Conservation (phyloP, 805 yeast genomes). For the Blastobotrys muscicola region DNA sequence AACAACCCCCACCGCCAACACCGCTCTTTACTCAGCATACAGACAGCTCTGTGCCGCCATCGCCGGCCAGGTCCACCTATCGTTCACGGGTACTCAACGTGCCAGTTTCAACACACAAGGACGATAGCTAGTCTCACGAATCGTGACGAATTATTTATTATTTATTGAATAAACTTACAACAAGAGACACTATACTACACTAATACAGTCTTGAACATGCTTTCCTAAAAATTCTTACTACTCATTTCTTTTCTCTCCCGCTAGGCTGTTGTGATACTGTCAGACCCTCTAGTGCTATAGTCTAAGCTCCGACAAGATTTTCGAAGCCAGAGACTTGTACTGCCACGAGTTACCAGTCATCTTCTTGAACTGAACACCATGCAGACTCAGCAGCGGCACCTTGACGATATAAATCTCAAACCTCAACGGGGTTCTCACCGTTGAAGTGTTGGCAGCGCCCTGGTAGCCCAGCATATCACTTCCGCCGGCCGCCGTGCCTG, state of each 20-base stretch:
- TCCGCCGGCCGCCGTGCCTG: slow-evolving; percentile 18
- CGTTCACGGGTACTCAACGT: no score
- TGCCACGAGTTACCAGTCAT: slow-evolving; percentile 91
- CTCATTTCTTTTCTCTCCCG: background rate
- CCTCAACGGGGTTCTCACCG: slow-evolving; percentile 52
- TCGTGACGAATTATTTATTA: background rate
- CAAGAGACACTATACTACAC: background rate
- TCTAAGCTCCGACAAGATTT: slow-evolving; percentile 63
- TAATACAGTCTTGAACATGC: background rate
- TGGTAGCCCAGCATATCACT: slow-evolving; percentile 27
- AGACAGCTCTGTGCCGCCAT: no score
- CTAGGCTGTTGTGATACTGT: background rate
- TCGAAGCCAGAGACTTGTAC: slow-evolving; percentile 83
- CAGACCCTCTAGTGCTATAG: slow-evolving; percentile 30
- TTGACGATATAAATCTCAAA: slow-evolving; percentile 89
- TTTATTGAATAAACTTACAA: slow-evolving; percentile 1
- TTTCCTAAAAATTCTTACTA: background rate
- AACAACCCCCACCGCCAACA: no score
- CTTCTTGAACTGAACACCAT: slow-evolving; percentile 92
- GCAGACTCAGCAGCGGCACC: slow-evolving; percentile 80
- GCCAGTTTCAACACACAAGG: no score
- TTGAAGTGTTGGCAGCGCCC: background rate
- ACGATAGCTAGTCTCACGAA: no score
- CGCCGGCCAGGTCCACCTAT: no score
- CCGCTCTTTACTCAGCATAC: no score